These are phyloP conservation scores for Terana coerulea DNA, from an alignment of 768 basidiomycete species.

Conservation along the genomic window DNA sequence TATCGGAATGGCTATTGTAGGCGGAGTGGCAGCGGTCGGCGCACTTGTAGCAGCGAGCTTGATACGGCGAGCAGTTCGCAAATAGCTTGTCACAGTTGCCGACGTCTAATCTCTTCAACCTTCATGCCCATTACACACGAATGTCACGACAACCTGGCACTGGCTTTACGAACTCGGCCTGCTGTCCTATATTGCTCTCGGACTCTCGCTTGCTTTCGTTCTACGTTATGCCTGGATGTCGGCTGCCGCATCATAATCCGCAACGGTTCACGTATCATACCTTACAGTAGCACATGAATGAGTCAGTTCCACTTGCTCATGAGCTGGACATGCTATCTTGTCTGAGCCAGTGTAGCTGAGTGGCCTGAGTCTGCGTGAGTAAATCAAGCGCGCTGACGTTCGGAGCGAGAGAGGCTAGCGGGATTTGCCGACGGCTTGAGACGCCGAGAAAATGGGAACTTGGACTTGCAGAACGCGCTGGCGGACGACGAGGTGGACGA, in stretches of 20 bases:
- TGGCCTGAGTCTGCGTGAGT: background rate
- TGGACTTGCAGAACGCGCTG: slow-evolving; percentile 6
- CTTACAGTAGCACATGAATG: background rate
- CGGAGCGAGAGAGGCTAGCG: background rate
- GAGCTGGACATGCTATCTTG: background rate
- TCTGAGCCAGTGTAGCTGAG: background rate
- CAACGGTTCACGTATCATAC: background rate
- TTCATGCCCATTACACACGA: slow-evolving; percentile 1
- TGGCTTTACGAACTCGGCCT: background rate
- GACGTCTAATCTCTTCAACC: background rate
- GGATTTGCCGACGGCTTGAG: slow-evolving; percentile 1
- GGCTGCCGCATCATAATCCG: background rate
- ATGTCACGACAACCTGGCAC: background rate
- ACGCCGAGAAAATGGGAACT: slow-evolving; percentile 7
- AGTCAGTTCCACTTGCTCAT: background rate
- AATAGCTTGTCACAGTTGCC: slow-evolving; percentile 16
- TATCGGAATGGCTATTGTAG: slow-evolving; percentile 94
- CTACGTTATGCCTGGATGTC: background rate
- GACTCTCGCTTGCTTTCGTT: background rate
- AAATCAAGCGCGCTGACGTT: background rate
- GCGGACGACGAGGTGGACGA: slow-evolving; percentile 12
- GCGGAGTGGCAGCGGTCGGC: slow-evolving; percentile 84
- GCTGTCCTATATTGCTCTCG: background rate
- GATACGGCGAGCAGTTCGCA: slow-evolving; percentile 77
- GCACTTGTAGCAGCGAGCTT: slow-evolving; percentile 69